phyloP scores from a whole-genome alignment of 2,329 filamentous ascomycete species.

The Penicillium sp. region DNA sequence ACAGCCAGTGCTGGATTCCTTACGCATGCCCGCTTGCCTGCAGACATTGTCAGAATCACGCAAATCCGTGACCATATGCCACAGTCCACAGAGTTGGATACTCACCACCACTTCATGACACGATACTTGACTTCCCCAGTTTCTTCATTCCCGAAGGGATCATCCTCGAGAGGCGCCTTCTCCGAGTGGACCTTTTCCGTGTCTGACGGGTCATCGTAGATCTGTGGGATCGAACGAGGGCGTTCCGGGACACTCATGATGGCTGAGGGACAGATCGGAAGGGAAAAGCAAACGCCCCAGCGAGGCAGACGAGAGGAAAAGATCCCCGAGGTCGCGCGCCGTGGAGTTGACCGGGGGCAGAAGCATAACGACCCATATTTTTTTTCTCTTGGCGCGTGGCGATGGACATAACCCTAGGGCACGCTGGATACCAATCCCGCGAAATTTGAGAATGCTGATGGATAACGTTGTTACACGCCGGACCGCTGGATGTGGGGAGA shows the following conservation, averaged over 20 bases:
- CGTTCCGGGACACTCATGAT: constrained; percentile 17
- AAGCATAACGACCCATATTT: constrained; percentile 18
- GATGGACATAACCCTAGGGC: constrained; percentile 8
- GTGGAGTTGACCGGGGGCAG: constrained; percentile 16
- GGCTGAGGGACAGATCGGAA: background rate
- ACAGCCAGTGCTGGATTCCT: constrained; percentile 9
- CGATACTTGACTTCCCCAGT: constrained; percentile 47
- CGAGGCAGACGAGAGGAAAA: constrained; percentile 13
- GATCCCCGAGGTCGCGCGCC: constrained; percentile 7
- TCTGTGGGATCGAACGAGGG: constrained; percentile 10
- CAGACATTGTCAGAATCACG: constrained; percentile 9
- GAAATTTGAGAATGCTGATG: no score
- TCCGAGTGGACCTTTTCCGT: constrained; percentile 18
- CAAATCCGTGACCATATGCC: background rate
- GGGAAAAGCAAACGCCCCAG: constrained; percentile 3
- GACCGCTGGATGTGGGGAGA: no score
- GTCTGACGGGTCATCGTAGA: constrained; percentile 17
- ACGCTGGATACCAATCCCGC: no score
- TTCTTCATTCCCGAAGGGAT: constrained; percentile 39
- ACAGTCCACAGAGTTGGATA: constrained; percentile 6
- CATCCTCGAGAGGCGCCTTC: constrained; percentile 16
- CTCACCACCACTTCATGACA: constrained; percentile 47
- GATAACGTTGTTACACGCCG: no score
- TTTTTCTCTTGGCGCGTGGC: constrained; percentile 21
- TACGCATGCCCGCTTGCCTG: constrained; percentile 44